Evolutionary conservation across 352 stramenopile genomes (phyloP), one percentile per base, ranked within the genome.

Genomic region (Thraustotheca clavata): DNA sequence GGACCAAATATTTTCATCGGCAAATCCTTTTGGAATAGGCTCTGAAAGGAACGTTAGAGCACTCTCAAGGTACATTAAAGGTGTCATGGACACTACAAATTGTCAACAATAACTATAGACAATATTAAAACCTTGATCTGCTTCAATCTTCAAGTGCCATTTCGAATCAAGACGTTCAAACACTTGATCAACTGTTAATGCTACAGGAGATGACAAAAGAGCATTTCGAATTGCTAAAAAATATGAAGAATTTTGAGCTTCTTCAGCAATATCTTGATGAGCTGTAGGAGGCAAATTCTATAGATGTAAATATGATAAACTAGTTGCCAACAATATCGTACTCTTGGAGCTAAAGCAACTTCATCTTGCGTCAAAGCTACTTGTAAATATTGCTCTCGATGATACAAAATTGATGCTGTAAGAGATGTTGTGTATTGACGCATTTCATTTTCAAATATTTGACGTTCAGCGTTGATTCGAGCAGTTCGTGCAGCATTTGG

Each of bases 181-280:
- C 38, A 43, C 20, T 20, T 43, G 38, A 16, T 16, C 38, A 16
- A 20, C 43, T 3, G 43, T 52, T 14, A 55, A 16, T 18, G 57
- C 12, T 4, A 18, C 26, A 0, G 22, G 31, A 34, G 20, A 34
- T 7, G 4, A 40, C 16, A 12, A 11, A 16, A 65, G 32, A 1
- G 57, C 57, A 26, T 20, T 5, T 27, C 29, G 57, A 38, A 65
- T 65, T 20, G 57, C 57, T 3, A 65, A 9, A 33, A 65, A 65
- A 33, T 57, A 27, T 33, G 57, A 65, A 11, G 46, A 26, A 6
- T 24, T 9, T 11, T 31, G 43, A 9, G 34, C 1, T 31, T 52
- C 43, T 24, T 52, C 43, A 31, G 34, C 34, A 31, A 52, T 18
- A 7, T 2, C n/a, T 24, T 31, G 43, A 29, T 14, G 22, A 6